These are phyloP conservation scores for Xylariaceae sp. DNA, from an alignment of 2,329 filamentous ascomycete genomes.

Conservation along the genomic window DNA sequence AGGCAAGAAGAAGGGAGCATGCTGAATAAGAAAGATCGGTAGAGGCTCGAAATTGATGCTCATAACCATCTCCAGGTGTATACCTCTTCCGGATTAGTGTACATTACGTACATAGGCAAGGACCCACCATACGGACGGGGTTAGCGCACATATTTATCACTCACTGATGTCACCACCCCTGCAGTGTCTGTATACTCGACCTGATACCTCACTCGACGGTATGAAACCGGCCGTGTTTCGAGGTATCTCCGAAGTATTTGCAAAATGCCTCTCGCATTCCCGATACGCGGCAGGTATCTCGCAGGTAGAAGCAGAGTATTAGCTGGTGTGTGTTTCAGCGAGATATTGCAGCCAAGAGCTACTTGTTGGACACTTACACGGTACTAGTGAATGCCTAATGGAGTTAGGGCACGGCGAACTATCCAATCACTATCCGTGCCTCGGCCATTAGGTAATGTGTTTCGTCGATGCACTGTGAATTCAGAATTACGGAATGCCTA, in stretches of 20 bases:
- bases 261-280: too few species aligned
- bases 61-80: neutral
- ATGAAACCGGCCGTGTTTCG: too few species aligned
- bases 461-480: too few species aligned
- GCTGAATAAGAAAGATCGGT: neutral
- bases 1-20: slow-evolving; percentile 1
- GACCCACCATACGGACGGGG: neutral
- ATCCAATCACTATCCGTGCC: neutral
- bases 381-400: neutral
- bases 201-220: neutral
- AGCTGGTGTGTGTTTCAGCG: neutral
- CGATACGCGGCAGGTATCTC: too few species aligned
- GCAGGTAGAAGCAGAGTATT: too few species aligned
- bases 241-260: too few species aligned
- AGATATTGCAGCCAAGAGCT: neutral
- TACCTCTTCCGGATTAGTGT: neutral
- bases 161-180: slow-evolving; percentile 9
- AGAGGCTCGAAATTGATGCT: slow-evolving; percentile 1
- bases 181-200: neutral
- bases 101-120: neutral
- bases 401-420: neutral
- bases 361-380: neutral
- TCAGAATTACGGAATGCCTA: too few species aligned
- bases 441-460: too few species aligned
- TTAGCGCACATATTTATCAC: neutral